Evolutionary conservation across 495 filamentous ascomycete species (phyloP), one percentile per base, ranked within the genome.

Genomic region (Penicillium cinerascens): DNA sequence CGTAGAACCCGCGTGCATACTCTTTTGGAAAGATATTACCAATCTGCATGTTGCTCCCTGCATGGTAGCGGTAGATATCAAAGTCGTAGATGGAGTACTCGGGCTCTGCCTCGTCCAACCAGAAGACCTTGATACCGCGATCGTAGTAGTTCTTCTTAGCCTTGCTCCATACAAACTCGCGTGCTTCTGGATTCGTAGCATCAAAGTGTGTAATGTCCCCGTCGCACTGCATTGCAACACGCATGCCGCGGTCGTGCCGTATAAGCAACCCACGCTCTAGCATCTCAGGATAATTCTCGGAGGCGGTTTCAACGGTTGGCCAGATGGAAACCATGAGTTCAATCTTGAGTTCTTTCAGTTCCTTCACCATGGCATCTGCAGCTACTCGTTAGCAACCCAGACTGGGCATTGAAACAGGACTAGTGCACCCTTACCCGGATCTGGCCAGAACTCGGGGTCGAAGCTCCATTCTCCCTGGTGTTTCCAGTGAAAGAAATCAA

Each of bases 401-500:
- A 3, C 1, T 10, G 2, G 29, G 29, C 11, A 6, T 2, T 10
- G 7, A 16, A 20, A 15, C 16, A 26, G 13, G 6, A n/a, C n/a
- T n/a, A 21, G 37, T 33, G 17, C 5, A 56, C 67, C n/a, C n/a
- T 59, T 56, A 71, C 74, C 70, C 27, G 76, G 74, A 56, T 84
- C 78, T 6, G 81, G 81, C 79, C 78, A 84, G 58, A 72, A 82
- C 23, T 70, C 64, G 13, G 73, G 66, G 52, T 84, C 81, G 55
- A 84, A 83, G 18, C 63, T 74, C 79, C 79, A 83, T 44, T 81
- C 78, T 13, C 81, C 81, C 52, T 84, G 78, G n/a, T 70, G 62
- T 10, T 73, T 73, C 81, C 81, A 84, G 54, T 84, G 81, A 54
- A 84, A 83, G 64, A 78, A 83, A 50, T 84, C 81, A 45, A 78